A percentile compares a stretch with the other conserved stretches of the same genome.
Conservation (phyloP, 345 rosid genomes). For the Eucalyptus paniculata region DNA sequence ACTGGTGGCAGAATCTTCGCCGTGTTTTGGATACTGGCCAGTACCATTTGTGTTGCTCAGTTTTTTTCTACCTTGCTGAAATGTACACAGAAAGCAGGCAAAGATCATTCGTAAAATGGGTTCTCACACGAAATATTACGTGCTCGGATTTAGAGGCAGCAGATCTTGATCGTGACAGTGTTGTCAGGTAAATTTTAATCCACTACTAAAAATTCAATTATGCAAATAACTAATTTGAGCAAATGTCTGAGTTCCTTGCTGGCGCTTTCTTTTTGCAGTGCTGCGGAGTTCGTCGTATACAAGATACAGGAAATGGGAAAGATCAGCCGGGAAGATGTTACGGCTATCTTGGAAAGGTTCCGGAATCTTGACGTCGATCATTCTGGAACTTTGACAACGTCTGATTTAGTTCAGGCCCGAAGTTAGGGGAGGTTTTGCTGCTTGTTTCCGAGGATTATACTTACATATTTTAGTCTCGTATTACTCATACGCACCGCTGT, state of each 20-base stretch:
- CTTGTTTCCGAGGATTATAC: neutral
- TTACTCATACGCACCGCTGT: neutral
- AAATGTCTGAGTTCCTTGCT: neutral
- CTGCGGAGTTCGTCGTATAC: constrained; percentile 33
- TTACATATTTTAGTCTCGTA: neutral
- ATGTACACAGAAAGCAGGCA: constrained; percentile 18
- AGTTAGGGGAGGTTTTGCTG: neutral
- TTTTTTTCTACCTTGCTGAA: constrained; percentile 41
- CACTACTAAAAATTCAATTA: neutral
- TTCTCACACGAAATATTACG: constrained; percentile 16
- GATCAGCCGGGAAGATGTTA: constrained; percentile 22
- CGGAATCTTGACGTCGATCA: constrained; percentile 28
- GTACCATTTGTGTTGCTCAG: constrained; percentile 43
- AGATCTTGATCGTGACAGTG: constrained; percentile 29
- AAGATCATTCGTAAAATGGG: constrained; percentile 10
- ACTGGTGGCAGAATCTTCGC: constrained; percentile 32
- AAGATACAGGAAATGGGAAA: constrained; percentile 38
- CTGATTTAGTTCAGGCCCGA: constrained; percentile 1
- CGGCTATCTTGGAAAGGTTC: constrained; percentile 23
- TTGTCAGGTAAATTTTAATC: constrained; percentile 14
- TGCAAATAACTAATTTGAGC: neutral
- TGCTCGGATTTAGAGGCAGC: constrained; percentile 32
- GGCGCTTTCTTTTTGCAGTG: constrained; percentile 1
- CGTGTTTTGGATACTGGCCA: constrained; percentile 39
- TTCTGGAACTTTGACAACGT: constrained; percentile 30